A percentile compares a stretch with the other conserved stretches of the same genome.
phyloP scores from a whole-genome alignment of 1,284 basidiomycete genomes.

The Cutaneotrichosporon cavernicola region DNA sequence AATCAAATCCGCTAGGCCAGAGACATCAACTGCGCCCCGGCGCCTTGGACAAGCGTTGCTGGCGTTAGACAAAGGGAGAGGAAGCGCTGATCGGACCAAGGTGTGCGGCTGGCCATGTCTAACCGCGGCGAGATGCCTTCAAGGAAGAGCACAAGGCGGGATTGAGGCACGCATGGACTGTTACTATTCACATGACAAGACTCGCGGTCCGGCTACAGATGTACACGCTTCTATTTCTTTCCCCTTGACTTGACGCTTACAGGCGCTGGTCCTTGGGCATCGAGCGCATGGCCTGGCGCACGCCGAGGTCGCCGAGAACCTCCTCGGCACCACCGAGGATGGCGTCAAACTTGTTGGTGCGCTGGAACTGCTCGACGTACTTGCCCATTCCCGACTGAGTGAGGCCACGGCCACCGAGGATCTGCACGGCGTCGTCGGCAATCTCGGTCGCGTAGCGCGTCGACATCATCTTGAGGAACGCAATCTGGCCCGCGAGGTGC shows the following conservation, averaged over 20 bases:
- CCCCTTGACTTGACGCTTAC: constrained; percentile 10
- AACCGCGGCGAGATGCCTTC: too few relatives aligned
- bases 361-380: constrained; percentile 56
- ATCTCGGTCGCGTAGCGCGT: constrained; percentile 53
- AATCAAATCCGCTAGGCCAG: too few relatives aligned
- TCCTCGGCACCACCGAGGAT: constrained; percentile 58
- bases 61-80: too few relatives aligned
- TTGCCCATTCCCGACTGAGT: constrained; percentile 65
- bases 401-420: constrained; percentile 60
- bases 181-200: constrained; percentile 10
- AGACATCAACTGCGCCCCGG: too few relatives aligned
- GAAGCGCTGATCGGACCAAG: too few relatives aligned
- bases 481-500: constrained; percentile 54
- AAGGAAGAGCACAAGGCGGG: too few relatives aligned
- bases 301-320: constrained; percentile 58
- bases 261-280: constrained; percentile 32
- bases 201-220: constrained; percentile 4
- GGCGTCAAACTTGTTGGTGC: constrained; percentile 80
- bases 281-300: constrained; percentile 49
- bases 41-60: too few relatives aligned
- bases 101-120: too few relatives aligned
- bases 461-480: constrained; percentile 62
- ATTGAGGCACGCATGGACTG: too few relatives aligned
- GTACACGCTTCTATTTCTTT: constrained; percentile 1
- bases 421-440: constrained; percentile 58